phyloP scores from a whole-genome alignment of 139 green algal genomes.

The Chlorella sp. region DNA sequence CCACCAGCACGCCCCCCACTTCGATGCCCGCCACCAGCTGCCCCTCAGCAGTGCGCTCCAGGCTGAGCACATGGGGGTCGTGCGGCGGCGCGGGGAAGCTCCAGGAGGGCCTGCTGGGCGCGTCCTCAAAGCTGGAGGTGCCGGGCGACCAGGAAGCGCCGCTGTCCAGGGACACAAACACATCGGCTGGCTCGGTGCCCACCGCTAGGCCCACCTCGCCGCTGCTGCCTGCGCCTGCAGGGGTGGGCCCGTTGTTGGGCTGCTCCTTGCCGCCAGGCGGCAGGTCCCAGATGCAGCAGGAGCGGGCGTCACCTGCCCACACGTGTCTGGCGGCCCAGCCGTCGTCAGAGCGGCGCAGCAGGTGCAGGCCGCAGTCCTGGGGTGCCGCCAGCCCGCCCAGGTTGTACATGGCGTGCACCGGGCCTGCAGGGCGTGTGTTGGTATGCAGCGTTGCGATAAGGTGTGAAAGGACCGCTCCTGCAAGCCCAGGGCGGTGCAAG shows the following conservation, averaged over 20 bases:
- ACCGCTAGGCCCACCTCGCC: not conserved
- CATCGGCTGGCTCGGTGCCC: slow-evolving; percentile 22
- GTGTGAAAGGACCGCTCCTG: too few relatives aligned
- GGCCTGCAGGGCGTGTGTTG: not conserved
- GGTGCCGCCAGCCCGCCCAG: too few relatives aligned
- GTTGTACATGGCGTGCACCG: slow-evolving; percentile 2
- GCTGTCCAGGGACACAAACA: not conserved
- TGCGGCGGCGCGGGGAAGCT: slow-evolving; percentile 24
- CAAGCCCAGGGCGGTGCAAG: too few relatives aligned
- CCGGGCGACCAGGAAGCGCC: slow-evolving; percentile 8
- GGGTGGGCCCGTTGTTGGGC: not conserved
- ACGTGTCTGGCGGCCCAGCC: not conserved
- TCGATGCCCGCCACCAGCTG: slow-evolving; percentile 17
- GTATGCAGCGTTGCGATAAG: too few relatives aligned
- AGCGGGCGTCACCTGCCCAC: slow-evolving; percentile 18
- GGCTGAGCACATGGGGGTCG: slow-evolving; percentile 22
- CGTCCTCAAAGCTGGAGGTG: not conserved
- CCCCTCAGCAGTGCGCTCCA: not conserved
- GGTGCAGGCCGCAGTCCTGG: slow-evolving; percentile 3
- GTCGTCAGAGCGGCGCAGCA: not conserved
- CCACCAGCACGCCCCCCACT: slow-evolving; percentile 20
- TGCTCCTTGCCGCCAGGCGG: not conserved
- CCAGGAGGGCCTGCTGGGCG: not conserved
- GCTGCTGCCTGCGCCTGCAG: not conserved
- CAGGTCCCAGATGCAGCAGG: slow-evolving; percentile 5